Percentiles rank a stretch among this genome's conserved stretches.
Evolutionary conservation across 768 basidiomycete species (phyloP).

Genomic region (Serendipita indica): DNA sequence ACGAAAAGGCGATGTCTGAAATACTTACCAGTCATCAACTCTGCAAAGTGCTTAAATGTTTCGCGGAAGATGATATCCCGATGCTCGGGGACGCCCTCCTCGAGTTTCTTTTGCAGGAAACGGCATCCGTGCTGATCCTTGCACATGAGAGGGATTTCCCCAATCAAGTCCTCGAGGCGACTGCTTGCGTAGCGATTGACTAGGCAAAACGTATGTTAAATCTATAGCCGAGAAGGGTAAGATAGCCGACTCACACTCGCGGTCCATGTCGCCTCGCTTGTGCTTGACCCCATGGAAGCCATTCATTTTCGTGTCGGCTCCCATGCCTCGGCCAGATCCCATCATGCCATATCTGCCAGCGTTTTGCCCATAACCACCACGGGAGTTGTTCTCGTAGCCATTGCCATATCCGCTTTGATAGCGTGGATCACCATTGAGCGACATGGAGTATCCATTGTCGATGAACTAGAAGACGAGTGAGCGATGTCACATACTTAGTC

Average conservation of each 20-base stretch:
- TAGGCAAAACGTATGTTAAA: slow-evolving; percentile 20
- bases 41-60: slow-evolving; percentile 93
- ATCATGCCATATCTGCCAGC: slow-evolving; percentile 23
- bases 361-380: slow-evolving; percentile 46
- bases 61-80: slow-evolving; percentile 99
- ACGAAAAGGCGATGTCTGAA: neutral
- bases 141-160: slow-evolving; percentile 86
- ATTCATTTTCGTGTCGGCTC: slow-evolving; percentile 67
- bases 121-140: slow-evolving; percentile 99
- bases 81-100: slow-evolving; percentile 89
- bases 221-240: neutral
- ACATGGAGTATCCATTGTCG: slow-evolving; percentile 22
- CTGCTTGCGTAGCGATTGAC: slow-evolving; percentile 97
- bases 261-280: slow-evolving; percentile 84
- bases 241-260: slow-evolving; percentile 43
- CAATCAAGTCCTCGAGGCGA: slow-evolving; percentile 85
- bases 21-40: slow-evolving; percentile 82
- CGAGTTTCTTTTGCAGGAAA: slow-evolving; percentile 96
- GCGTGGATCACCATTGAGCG: slow-evolving; percentile 12
- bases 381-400: slow-evolving; percentile 34
- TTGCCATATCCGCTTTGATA: slow-evolving; percentile 2
- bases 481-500: neutral
- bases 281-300: slow-evolving; percentile 75
- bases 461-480: neutral
- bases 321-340: slow-evolving; percentile 25